Evolutionary conservation across 1,284 basidiomycete genomes (phyloP), one percentile per base, ranked within the genome.

Genomic region (Apiotrichum sp.): DNA sequence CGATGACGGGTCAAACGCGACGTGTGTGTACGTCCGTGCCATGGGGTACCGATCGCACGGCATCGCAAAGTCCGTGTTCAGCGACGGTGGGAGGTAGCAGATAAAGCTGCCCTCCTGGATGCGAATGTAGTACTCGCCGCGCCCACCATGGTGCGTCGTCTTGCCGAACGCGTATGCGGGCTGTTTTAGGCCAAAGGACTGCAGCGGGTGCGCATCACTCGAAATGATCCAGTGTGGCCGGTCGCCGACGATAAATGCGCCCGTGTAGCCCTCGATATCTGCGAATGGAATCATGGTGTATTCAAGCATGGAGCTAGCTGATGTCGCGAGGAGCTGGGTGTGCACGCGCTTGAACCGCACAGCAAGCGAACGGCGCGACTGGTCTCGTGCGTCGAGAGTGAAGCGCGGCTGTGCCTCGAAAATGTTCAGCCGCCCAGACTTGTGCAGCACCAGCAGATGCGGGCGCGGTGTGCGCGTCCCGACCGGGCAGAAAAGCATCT

Each of bases 181-280:
- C 52, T 73, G 73, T 52, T 75, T 75, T 11, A 75, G 55, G 4
- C 62, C 71, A 52, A 65, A 75, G 11, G 70, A 63, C 29, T 65
- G 59, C 22, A 75, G 51, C 1, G 68, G 64, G 62, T 75, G 73
- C 3, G 64, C 57, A 46, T 71, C 70, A 16, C 63, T 66, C 0
- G 66, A 65, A 2, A 93, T 65, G 61, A 96, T 84, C 89, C 92
- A 93, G 62, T 84, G 83, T 31, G 92, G 89, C 51, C 84, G 80
- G 69, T 93, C 89, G 0, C 93, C 93, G 0, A 88, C 92, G 65
- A 93, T 84, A 75, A 93, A 93, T 3, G 87, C 86, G 13, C 90
- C 91, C 1, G 83, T 82, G 52, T 83, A 81, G 1, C 68, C 76
- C 55, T 70, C 72, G n/a, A 77, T 62, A 10, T 69, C 61, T 13